These are phyloP conservation scores for Lepidium africanum DNA, from an alignment of 345 rosid species.

Conservation along the genomic window DNA sequence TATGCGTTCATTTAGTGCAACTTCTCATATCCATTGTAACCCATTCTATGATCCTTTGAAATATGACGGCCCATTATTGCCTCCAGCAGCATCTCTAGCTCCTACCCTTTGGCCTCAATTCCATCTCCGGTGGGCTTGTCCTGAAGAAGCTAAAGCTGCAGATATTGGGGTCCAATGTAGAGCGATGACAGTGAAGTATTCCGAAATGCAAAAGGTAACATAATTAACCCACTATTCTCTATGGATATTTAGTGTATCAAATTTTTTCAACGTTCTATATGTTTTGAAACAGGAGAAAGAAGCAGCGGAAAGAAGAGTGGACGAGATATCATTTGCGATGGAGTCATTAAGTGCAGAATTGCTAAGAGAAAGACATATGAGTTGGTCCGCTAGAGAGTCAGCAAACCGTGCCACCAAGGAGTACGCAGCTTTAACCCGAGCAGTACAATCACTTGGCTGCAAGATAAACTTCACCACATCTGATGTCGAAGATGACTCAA, in stretches of 20 bases:
- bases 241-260: neutral
- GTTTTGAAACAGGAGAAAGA: slow-evolving; percentile 62
- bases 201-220: slow-evolving; percentile 66
- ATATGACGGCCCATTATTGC: slow-evolving; percentile 53
- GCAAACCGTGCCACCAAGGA: slow-evolving; percentile 73
- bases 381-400: slow-evolving; percentile 54
- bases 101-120: slow-evolving; percentile 97
- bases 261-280: neutral
- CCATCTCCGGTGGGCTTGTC: slow-evolving; percentile 98
- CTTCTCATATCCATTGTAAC: slow-evolving; percentile 73
- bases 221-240: neutral
- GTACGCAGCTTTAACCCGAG: slow-evolving; percentile 63
- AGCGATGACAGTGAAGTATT: slow-evolving; percentile 54
- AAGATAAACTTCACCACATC: slow-evolving; percentile 58
- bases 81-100: slow-evolving; percentile 97
- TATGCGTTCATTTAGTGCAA: slow-evolving; percentile 52
- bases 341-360: slow-evolving; percentile 64
- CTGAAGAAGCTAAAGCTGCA: slow-evolving; percentile 70
- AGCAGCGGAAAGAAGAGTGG: slow-evolving; percentile 65
- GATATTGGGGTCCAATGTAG: slow-evolving; percentile 80
- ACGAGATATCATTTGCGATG: slow-evolving; percentile 42
- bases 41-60: slow-evolving; percentile 66
- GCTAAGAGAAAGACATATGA: slow-evolving; percentile 59
- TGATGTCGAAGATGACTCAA: slow-evolving; percentile 43
- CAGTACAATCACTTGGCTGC: slow-evolving; percentile 82